Conservation (phyloP, 495 filamentous ascomycete species). For the Cladorrhinum samala region DNA sequence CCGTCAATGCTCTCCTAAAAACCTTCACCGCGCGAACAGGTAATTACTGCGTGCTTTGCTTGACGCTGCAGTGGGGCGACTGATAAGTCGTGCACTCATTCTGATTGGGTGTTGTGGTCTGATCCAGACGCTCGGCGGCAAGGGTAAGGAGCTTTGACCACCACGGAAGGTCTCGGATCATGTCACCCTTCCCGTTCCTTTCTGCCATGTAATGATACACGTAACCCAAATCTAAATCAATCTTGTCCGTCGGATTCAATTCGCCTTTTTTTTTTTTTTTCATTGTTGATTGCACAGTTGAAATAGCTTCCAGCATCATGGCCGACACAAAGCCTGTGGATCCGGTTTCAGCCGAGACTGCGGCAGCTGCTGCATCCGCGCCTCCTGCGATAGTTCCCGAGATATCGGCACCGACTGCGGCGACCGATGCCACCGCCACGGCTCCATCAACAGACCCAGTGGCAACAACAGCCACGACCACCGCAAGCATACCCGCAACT, state of each 20-base stretch:
- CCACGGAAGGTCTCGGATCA: too few relatives aligned
- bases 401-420: too few relatives aligned
- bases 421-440: not conserved
- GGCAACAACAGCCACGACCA: not conserved
- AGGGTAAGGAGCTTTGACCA: not conserved
- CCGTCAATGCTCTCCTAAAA: too few relatives aligned
- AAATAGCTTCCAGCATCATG: not conserved
- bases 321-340: not conserved
- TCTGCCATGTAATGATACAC: too few relatives aligned
- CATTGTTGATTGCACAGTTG: not conserved
- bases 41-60: too few relatives aligned
- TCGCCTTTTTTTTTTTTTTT: not conserved
- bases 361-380: not conserved
- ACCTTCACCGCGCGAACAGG: too few relatives aligned
- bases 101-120: not conserved
- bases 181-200: too few relatives aligned
- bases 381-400: not conserved
- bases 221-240: too few relatives aligned
- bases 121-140: not conserved
- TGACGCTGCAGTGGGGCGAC: not conserved
- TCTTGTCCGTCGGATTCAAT: not conserved
- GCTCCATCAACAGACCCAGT: not conserved
- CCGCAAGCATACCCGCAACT: not conserved
- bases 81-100: not conserved
- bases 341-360: not conserved